Conservation (phyloP, 768 basidiomycete species). For the Tulasnella sp. region DNA sequence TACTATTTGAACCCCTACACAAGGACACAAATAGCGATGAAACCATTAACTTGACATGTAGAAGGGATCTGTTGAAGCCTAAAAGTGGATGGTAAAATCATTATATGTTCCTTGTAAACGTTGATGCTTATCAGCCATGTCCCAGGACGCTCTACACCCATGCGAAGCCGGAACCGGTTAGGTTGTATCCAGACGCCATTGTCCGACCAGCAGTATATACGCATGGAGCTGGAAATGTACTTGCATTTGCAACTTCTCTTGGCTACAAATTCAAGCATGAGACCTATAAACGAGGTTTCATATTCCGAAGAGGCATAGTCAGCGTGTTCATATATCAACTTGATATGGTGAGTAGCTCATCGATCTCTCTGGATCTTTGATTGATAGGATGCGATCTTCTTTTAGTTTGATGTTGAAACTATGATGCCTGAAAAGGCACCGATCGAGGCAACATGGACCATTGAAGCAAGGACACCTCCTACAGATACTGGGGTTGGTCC, state of each 20-base stretch:
- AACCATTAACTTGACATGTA: constrained; percentile 56
- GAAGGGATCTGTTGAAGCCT: constrained; percentile 54
- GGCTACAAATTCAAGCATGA: constrained; percentile 50
- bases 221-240: constrained; percentile 54
- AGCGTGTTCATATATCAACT: constrained; percentile 77
- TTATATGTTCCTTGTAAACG: constrained; percentile 2
- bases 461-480: constrained; percentile 77
- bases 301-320: constrained; percentile 55
- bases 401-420: constrained; percentile 59
- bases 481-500: constrained; percentile 38
- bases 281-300: constrained; percentile 69
- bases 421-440: constrained; percentile 67
- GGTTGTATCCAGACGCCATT: constrained; percentile 74
- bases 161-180: constrained; percentile 70
- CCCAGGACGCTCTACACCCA: constrained; percentile 64
- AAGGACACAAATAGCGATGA: constrained; percentile 35
- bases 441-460: constrained; percentile 71
- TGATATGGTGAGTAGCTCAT: constrained; percentile 43
- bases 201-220: constrained; percentile 76
- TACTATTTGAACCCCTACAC: constrained; percentile 38
- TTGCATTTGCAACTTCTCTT: constrained; percentile 66
- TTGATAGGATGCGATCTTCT: neutral
- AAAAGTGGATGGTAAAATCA: constrained; percentile 49
- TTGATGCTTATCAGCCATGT: neutral
- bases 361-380: constrained; percentile 1